Conservation (phyloP, 2,329 filamentous ascomycete species). For the Epicoccum sorghinum region DNA sequence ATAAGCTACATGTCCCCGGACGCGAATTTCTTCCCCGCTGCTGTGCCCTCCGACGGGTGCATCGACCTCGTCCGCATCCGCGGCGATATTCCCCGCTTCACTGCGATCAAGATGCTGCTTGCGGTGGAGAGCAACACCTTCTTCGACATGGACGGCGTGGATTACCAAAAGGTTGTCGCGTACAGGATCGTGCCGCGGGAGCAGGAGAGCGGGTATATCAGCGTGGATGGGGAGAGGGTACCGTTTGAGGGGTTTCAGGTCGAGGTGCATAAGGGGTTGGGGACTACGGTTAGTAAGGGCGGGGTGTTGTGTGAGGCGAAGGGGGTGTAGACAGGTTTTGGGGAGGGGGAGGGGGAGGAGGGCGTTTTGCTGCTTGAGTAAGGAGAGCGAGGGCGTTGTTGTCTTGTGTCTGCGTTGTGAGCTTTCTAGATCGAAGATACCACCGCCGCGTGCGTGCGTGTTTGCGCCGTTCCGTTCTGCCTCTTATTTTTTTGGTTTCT, state of each 20-base stretch:
- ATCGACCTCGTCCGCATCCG: conserved; percentile 84
- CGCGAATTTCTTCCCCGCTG: conserved; percentile 84
- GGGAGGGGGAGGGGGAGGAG: no score
- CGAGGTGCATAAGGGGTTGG: conserved; percentile 82
- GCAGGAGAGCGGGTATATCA: conserved; percentile 74
- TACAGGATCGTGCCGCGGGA: conserved; percentile 81
- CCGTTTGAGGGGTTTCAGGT: conserved; percentile 91
- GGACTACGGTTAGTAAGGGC: conserved; percentile 80
- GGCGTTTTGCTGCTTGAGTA: no score
- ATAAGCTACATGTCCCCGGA: conserved; percentile 92
- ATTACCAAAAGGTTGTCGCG: conserved; percentile 83
- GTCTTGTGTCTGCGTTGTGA: no score
- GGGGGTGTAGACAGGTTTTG: no score
- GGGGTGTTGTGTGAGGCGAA: conserved; percentile 72
- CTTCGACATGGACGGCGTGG: conserved; percentile 79
- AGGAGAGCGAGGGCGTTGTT: no score
- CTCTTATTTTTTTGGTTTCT: no score
- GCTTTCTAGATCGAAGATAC: conserved; percentile 12
- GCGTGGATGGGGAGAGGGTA: conserved; percentile 88
- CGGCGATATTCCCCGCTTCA: conserved; percentile 72
- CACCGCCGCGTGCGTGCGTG: neutral
- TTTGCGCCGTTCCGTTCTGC: neutral
- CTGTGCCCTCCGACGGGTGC: conserved; percentile 81
- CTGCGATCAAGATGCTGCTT: conserved; percentile 72
- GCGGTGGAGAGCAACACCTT: conserved; percentile 75